Conservation (phyloP, 2,329 filamentous ascomycete species). For the Ceratocystis lukuohia region DNA sequence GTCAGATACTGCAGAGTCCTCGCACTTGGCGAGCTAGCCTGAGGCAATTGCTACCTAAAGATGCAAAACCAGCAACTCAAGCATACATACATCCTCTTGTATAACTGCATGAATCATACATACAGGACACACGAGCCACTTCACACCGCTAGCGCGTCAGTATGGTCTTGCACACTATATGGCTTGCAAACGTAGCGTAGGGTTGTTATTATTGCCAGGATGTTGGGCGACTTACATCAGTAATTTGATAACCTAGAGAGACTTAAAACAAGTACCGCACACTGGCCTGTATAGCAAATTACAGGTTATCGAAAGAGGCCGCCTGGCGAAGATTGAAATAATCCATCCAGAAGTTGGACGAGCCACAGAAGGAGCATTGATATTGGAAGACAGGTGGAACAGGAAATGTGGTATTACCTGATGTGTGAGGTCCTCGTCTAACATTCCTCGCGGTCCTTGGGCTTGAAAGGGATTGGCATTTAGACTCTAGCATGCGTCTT, state of each 20-base stretch:
- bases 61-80: neutral
- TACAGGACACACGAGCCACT: neutral
- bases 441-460: neutral
- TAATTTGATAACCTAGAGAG: neutral
- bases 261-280: neutral
- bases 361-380: neutral
- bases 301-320: neutral
- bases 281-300: neutral
- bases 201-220: neutral
- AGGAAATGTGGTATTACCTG: neutral
- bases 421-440: neutral
- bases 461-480: too few relatives aligned
- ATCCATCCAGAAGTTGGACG: too few relatives aligned
- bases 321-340: neutral
- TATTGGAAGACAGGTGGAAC: neutral
- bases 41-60: neutral
- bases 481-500: neutral
- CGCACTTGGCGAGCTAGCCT: neutral
- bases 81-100: neutral
- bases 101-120: neutral
- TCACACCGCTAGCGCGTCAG: conserved; percentile 1
- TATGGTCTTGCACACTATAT: neutral
- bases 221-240: too few relatives aligned
- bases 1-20: neutral
- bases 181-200: neutral